Conservation (phyloP, 768 basidiomycete genomes). For the Asterophora lycoperdoides region DNA sequence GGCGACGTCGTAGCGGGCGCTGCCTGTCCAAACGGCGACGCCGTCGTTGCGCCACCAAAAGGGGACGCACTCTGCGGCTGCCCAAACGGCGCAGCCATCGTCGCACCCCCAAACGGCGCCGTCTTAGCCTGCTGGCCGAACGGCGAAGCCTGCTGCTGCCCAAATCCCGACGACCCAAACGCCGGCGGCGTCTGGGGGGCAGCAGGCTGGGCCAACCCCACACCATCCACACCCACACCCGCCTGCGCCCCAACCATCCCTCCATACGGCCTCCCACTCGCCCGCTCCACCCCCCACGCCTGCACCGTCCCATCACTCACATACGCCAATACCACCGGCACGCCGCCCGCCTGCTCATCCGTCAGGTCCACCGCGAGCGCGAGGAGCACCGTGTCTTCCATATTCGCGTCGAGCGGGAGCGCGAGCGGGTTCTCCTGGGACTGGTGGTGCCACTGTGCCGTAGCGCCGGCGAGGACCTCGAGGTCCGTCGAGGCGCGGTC, state of each 20-base stretch:
- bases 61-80: slow-evolving; percentile 3
- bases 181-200: slow-evolving; percentile 13
- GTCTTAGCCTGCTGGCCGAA: no score
- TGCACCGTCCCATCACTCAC: slow-evolving; percentile 75
- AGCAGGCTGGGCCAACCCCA: slow-evolving; percentile 21
- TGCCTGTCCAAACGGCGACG: no score
- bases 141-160: slow-evolving; percentile 16
- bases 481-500: slow-evolving; percentile 45
- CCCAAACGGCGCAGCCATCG: no score
- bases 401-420: slow-evolving; percentile 63
- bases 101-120: no score
- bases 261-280: no score
- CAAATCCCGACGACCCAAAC: slow-evolving; percentile 6
- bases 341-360: slow-evolving; percentile 29
- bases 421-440: slow-evolving; percentile 50
- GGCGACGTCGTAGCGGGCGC: no score
- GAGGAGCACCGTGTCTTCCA: slow-evolving; percentile 66
- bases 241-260: no score
- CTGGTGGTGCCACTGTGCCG: slow-evolving; percentile 44
- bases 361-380: slow-evolving; percentile 67
- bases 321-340: slow-evolving; percentile 69
- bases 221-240: no score
- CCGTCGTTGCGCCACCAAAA: no score
- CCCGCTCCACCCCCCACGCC: slow-evolving; percentile 73
- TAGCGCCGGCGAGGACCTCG: slow-evolving; percentile 40